phyloP scores from a whole-genome alignment of 805 yeast species.

The Osmozyma mogii region DNA sequence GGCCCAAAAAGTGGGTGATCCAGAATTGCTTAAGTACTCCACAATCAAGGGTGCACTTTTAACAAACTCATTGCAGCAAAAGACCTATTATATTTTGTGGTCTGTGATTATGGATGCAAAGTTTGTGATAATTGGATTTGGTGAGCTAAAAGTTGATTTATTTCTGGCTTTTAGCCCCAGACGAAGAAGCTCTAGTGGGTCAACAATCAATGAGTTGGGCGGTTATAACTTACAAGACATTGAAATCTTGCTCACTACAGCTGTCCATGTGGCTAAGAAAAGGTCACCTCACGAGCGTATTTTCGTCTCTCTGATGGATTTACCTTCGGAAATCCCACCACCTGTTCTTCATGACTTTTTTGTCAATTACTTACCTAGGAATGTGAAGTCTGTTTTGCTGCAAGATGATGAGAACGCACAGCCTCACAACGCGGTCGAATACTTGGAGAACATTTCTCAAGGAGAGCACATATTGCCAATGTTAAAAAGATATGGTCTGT shows the following conservation, averaged over 20 bases:
- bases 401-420: slow-evolving; percentile 7
- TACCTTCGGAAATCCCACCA: slow-evolving; percentile 26
- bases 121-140: slow-evolving; percentile 24
- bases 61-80: slow-evolving; percentile 31
- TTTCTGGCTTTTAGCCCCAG: slow-evolving; percentile 14
- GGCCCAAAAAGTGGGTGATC: slow-evolving; percentile 3
- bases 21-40: slow-evolving; percentile 8
- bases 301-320: slow-evolving; percentile 20
- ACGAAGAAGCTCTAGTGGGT: slow-evolving; percentile 29
- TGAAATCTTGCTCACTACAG: slow-evolving; percentile 24
- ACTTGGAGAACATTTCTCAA: slow-evolving; percentile 15
- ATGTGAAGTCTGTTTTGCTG: slow-evolving; percentile 4
- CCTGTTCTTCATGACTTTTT: slow-evolving; percentile 32
- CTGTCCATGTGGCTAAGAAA: slow-evolving; percentile 20
- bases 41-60: slow-evolving; percentile 30
- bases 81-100: slow-evolving; percentile 29
- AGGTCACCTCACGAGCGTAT: slow-evolving; percentile 9
- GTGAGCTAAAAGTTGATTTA: slow-evolving; percentile 25
- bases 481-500: slow-evolving; percentile 25
- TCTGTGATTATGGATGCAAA: slow-evolving; percentile 11
- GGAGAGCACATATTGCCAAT: slow-evolving; percentile 22
- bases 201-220: slow-evolving; percentile 32
- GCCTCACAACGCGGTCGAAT: slow-evolving; percentile 13
- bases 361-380: slow-evolving; percentile 21
- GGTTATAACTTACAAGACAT: slow-evolving; percentile 34